Evolutionary conservation across 2,329 filamentous ascomycete genomes (phyloP), one percentile per base, ranked within the genome.

Genomic region (Coleophoma crateriformis): DNA sequence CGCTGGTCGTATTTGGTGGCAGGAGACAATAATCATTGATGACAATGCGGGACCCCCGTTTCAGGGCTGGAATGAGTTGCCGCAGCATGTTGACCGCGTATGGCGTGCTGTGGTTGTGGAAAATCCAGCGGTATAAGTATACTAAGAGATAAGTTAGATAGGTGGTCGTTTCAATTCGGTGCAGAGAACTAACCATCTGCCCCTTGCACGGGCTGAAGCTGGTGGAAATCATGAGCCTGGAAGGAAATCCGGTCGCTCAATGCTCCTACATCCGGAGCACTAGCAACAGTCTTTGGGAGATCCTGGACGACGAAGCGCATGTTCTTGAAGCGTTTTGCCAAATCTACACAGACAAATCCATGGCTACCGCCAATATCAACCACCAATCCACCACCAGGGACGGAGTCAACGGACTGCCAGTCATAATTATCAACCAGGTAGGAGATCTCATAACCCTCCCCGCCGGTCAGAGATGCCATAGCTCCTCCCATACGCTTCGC

Each of bases 71-170:
- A 2, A 79, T 64, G 8, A 83, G 67, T 17, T 71, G 72, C 52
- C 69, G 68, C 35, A 77, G 64, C 37, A 82, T 75, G 41, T 69
- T 68, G 41, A 74, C 58, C 4, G 72, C 71, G 48, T 79, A 76
- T 3, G 71, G 71, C 13, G 79, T 79, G 0, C 78, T 75, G 67
- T 80, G 81, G 65, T 84, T 81, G 61, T 85, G 79, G 7, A 85
- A 64, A 53, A 84, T 81, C 71, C 75, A 76, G 44, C 78, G 75
- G 63, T 82, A 75, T 56, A 77, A 71, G 65, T 82, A 84, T 15
- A 82, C 68, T 38, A 17, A n/a, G 6, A 73, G 45, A 15, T 8
- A 7, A 32, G 15, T 3, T 32, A 4, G 10, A 2, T 2, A 33
- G 3, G 5, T 40, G 34, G n/a, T 32, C n/a, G 11, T 4, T 10